Percentiles rank a stretch among this genome's conserved stretches.
Conservation (phyloP, 1,284 basidiomycete species). For the Nidula niveotomentosa region DNA sequence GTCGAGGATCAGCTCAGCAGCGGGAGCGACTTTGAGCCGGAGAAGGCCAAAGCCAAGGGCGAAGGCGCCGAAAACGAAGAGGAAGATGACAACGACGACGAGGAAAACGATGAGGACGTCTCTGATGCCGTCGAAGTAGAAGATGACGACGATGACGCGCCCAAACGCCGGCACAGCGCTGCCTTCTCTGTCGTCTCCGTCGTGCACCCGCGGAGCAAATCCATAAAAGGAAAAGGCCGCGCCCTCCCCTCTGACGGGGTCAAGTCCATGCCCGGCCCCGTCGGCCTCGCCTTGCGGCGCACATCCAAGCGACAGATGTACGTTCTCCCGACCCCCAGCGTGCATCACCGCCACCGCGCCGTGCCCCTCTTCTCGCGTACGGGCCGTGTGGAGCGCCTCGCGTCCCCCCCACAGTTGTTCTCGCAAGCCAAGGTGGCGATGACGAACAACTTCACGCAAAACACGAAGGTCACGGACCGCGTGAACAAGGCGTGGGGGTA, state of each 20-base stretch:
- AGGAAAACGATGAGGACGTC: slow-evolving; percentile 10
- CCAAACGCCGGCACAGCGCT: neutral
- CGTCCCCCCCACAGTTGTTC: slow-evolving; percentile 47
- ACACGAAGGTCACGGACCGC: slow-evolving; percentile 38
- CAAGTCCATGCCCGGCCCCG: slow-evolving; percentile 4
- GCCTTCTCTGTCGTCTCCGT: slow-evolving; percentile 3
- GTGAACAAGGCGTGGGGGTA: slow-evolving; percentile 66
- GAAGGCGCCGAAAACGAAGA: neutral
- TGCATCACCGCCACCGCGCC: slow-evolving; percentile 68
- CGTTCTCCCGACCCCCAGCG: slow-evolving; percentile 54
- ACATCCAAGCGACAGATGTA: slow-evolving; percentile 46
- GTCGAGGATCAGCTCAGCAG: slow-evolving; percentile 29
- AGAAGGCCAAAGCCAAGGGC: slow-evolving; percentile 7
- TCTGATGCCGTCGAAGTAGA: neutral
- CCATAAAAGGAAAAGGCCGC: slow-evolving; percentile 9
- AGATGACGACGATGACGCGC: slow-evolving; percentile 10
- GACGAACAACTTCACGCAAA: slow-evolving; percentile 48
- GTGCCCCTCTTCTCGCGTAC: slow-evolving; percentile 51
- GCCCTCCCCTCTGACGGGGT: neutral
- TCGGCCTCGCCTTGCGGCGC: slow-evolving; percentile 8
- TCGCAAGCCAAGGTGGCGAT: slow-evolving; percentile 23
- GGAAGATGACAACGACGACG: slow-evolving; percentile 9
- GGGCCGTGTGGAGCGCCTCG: slow-evolving; percentile 56
- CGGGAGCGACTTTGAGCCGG: slow-evolving; percentile 21
- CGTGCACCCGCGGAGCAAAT: slow-evolving; percentile 14